A percentile compares a stretch with the other conserved stretches of the same genome.
phyloP scores from a whole-genome alignment of 257 asterid species.

The Ilex aquifolium region DNA sequence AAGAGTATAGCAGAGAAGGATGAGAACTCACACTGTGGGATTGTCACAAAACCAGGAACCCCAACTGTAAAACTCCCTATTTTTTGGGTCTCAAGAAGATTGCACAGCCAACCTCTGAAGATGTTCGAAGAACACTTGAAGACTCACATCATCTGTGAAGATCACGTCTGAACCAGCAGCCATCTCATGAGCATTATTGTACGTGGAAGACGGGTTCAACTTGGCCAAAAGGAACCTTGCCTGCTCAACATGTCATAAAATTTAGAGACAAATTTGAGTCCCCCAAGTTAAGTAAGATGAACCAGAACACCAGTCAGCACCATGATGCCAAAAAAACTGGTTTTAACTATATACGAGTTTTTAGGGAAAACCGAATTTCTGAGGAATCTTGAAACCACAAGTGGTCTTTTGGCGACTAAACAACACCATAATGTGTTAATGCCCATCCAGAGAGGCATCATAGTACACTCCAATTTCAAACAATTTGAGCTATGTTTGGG shows the following conservation, averaged over 20 bases:
- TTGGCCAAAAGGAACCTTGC: conserved; percentile 95
- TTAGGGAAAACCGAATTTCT: too few relatives aligned
- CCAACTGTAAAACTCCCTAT: neutral
- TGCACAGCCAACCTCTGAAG: conserved; percentile 95
- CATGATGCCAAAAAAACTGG: neutral
- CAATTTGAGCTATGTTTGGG: too few relatives aligned
- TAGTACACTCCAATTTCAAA: too few relatives aligned
- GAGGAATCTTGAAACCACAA: too few relatives aligned
- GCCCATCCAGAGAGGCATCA: too few relatives aligned
- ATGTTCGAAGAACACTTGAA: conserved; percentile 87
- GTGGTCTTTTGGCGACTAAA: too few relatives aligned
- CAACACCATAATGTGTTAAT: too few relatives aligned
- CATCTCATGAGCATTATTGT: conserved; percentile 78
- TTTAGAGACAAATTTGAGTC: too few relatives aligned
- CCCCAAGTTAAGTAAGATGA: too few relatives aligned
- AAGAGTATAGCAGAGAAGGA: conserved; percentile 7
- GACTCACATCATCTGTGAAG: conserved; percentile 93
- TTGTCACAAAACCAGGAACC: conserved; percentile 2
- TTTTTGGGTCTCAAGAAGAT: conserved; percentile 47
- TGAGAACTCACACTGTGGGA: conserved; percentile 1
- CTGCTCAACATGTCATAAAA: conserved; percentile 35
- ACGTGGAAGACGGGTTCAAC: conserved; percentile 94
- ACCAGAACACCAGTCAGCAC: neutral
- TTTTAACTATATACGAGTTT: neutral
- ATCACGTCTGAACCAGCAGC: conserved; percentile 83